Percentiles rank a stretch among this genome's conserved stretches.
phyloP scores from a whole-genome alignment of 164 flowering plant genomes.

The Amborella trichopoda region DNA sequence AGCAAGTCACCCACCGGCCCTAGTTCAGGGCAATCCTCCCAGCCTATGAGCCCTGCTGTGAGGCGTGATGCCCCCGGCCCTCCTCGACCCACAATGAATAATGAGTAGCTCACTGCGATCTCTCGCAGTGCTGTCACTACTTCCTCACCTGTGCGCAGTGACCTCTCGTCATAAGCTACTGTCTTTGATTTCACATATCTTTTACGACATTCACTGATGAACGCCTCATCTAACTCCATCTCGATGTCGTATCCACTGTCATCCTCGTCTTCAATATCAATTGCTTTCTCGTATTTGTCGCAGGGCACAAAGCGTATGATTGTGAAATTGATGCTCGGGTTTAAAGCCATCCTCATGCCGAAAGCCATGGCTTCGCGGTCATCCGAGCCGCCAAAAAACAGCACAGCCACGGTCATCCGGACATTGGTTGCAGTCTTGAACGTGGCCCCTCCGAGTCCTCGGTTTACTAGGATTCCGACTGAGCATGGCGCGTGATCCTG shows the following conservation, averaged over 20 bases:
- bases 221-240: conserved; percentile 52
- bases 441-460: conserved; percentile 29
- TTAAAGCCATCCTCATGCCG: conserved; percentile 40
- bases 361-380: conserved; percentile 74
- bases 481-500: conserved; percentile 50
- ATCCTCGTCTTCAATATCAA: conserved; percentile 9
- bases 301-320: conserved; percentile 48
- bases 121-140: conserved; percentile 30
- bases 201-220: conserved; percentile 53
- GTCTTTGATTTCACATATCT: conserved; percentile 37
- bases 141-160: conserved; percentile 43
- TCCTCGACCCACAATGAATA: conserved; percentile 57
- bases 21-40: conserved; percentile 73
- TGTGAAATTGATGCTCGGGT: conserved; percentile 51
- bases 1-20: conserved; percentile 68
- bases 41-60: conserved; percentile 51
- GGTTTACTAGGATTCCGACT: conserved; percentile 49
- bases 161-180: conserved; percentile 50
- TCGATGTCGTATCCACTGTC: conserved; percentile 37
- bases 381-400: conserved; percentile 76
- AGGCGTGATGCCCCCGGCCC: conserved; percentile 36
- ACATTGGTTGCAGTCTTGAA: conserved; percentile 16
- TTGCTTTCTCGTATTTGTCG: conserved; percentile 4
- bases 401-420: conserved; percentile 26
- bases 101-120: conserved; percentile 32